Evolutionary conservation across 805 yeast genomes (phyloP).

Genomic region (Scheffersomyces lignosus): DNA sequence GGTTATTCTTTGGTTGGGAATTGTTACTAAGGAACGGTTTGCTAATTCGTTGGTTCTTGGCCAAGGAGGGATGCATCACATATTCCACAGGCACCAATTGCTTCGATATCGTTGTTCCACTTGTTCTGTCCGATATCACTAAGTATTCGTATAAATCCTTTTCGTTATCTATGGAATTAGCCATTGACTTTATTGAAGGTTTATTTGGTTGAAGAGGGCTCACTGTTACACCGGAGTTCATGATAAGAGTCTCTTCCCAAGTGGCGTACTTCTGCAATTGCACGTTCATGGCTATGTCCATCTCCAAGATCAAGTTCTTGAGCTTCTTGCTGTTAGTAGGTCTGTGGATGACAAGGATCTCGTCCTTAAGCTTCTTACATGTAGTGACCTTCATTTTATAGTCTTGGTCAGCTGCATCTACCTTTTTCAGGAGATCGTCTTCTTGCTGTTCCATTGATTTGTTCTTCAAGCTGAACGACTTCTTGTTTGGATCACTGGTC

Average conservation of each 20-base stretch:
- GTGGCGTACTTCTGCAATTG: constrained; percentile 89
- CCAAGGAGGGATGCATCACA: constrained; percentile 66
- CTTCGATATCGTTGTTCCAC: constrained; percentile 29
- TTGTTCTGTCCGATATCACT: constrained; percentile 42
- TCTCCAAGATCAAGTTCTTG: constrained; percentile 76
- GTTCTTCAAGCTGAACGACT: constrained; percentile 76
- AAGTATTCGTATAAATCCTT: constrained; percentile 74
- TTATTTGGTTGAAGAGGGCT: constrained; percentile 64
- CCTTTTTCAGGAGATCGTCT: constrained; percentile 80
- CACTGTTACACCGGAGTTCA: constrained; percentile 82
- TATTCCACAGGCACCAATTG: constrained; percentile 67
- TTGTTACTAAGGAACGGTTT: constrained; percentile 34
- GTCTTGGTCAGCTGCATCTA: constrained; percentile 82
- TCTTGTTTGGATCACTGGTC: constrained; percentile 79
- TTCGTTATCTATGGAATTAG: constrained; percentile 79
- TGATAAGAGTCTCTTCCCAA: constrained; percentile 76
- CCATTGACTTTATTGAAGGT: constrained; percentile 74
- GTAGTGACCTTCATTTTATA: constrained; percentile 74
- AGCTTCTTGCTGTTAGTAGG: constrained; percentile 74
- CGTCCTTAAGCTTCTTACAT: constrained; percentile 72
- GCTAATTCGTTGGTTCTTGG: constrained; percentile 26
- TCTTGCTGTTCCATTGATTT: constrained; percentile 85
- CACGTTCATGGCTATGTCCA: constrained; percentile 85
- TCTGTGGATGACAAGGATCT: constrained; percentile 68
- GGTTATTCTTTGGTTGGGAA: constrained; percentile 1